Evolutionary conservation across 768 basidiomycete genomes (phyloP), one percentile per base, ranked within the genome.

Genomic region (Pleurotus tuber-regium): DNA sequence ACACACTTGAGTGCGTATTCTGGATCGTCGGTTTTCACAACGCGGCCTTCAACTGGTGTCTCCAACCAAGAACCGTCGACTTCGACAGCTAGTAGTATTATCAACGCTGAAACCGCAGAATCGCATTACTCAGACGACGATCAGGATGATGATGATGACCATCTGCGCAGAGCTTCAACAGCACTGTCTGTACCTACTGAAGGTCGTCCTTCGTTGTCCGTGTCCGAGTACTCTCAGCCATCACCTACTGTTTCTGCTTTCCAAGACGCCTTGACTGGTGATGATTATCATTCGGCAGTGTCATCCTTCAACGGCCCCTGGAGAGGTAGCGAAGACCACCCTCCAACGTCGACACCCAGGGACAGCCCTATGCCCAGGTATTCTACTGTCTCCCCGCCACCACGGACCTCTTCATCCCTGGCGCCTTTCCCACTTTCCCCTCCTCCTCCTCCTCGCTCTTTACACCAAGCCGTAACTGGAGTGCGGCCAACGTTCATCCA

Each of bases 221-320:
- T 83, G 24, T 87, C 86, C 10, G 79, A 83, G 49, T 85, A 86
- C 63, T 84, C 86, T 8, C 81, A 83, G 56, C 74, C 79, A 4
- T 90, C 88, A 8, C 89, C 88, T 1, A 87, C 87, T 3, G 82
- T 76, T 4, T 89, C 88, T n/a, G 86, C 85, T n/a, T 91, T 91
- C 68, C 79, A 81, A 23, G 86, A 88, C 57, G 79, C 75, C 12
- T 63, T 79, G 35, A 74, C 71, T 41, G 63, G 57, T 21, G 59
- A 61, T 26, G 52, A 56, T 33, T 50, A 58, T 51, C 56, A 55
- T 30, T 62, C 65, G 16, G 30, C 54, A 12, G 57, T 62, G 50
- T 59, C 63, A 46, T 57, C 62, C 52, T 59, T 55, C 57, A 67
- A 61, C 26, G 59, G 52, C 12, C 63, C 59, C 30, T 63, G 65